Conservation (phyloP, 352 stramenopile species). For the Phytophthora ohioensis region DNA sequence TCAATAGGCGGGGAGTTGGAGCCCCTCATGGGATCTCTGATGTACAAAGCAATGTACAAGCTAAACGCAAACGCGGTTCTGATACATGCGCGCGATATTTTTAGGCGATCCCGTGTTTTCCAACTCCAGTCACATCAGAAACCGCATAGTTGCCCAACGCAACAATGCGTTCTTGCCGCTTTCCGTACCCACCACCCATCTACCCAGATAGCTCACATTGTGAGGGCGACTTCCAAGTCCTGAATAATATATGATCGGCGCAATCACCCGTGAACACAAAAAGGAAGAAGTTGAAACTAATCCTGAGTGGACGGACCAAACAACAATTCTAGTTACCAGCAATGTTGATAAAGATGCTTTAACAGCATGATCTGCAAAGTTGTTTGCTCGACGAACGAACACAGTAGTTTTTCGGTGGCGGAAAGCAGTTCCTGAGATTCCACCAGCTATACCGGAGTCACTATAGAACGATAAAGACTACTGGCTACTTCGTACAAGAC, state of each 20-base stretch:
- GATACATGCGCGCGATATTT: constrained; percentile 1
- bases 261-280: background rate
- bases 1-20: background rate
- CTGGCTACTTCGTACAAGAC: background rate
- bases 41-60: constrained; percentile 4
- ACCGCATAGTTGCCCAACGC: background rate
- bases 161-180: background rate
- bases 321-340: background rate
- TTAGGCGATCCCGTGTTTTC: background rate
- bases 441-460: background rate
- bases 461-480: background rate
- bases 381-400: too few relatives aligned
- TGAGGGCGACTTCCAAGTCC: background rate
- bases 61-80: background rate
- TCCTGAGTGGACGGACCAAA: background rate
- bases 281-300: background rate
- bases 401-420: too few relatives aligned
- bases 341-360: background rate
- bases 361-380: too few relatives aligned
- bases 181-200: background rate
- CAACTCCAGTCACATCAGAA: background rate
- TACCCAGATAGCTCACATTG: background rate
- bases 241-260: background rate
- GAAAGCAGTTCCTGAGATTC: too few relatives aligned
- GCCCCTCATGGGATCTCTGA: background rate